phyloP scores from a whole-genome alignment of 306 rosid species.

The Abrus pulchellus region DNA sequence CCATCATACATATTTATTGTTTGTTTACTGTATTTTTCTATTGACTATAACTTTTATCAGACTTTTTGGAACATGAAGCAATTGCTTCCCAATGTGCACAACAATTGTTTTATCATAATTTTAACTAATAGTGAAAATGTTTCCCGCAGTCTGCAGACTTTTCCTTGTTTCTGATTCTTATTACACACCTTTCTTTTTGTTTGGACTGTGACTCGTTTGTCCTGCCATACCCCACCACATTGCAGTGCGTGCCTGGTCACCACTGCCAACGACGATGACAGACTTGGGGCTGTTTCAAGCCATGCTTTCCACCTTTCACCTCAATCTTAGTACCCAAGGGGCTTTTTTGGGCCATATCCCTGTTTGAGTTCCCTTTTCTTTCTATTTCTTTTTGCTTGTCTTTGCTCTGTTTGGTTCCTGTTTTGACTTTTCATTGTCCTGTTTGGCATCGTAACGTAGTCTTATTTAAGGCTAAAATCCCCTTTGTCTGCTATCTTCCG shows the following conservation, averaged over 20 bases:
- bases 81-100: neutral
- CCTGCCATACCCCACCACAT: neutral
- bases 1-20: neutral
- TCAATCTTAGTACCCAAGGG: neutral
- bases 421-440: neutral
- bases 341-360: neutral
- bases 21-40: neutral
- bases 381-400: neutral
- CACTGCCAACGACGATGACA: too few relatives aligned
- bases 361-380: slow-evolving; percentile 13
- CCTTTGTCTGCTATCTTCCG: too few relatives aligned
- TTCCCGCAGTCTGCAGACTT: neutral
- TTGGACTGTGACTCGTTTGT: neutral
- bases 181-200: neutral
- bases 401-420: neutral
- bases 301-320: neutral
- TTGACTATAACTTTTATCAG: neutral
- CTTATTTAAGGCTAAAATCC: neutral
- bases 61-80: slow-evolving; percentile 8
- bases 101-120: neutral
- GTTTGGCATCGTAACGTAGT: neutral
- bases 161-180: neutral
- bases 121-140: neutral
- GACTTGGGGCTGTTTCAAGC: neutral
- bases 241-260: too few relatives aligned